phyloP scores from a whole-genome alignment of 83 land plant species.

The Thuja plicata region DNA sequence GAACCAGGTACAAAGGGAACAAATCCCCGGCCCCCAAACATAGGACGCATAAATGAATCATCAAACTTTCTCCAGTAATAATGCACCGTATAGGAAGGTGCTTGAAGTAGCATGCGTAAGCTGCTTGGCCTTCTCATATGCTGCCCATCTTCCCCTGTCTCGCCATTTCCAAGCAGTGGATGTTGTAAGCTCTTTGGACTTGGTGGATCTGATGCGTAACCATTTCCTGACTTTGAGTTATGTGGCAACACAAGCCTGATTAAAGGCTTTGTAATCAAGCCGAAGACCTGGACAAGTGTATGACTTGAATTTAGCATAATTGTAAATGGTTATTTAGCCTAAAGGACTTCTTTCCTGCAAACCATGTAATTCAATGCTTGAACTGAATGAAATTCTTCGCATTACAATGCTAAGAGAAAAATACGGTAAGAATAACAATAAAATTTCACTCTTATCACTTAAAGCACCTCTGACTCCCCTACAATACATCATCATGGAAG shows the following conservation, averaged over 20 bases:
- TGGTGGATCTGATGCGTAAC: constrained; percentile 35
- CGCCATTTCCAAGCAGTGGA: constrained; percentile 48
- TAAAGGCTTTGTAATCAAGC: constrained; percentile 76
- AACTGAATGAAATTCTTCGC: background rate
- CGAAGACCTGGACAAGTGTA: constrained; percentile 62
- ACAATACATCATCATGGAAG: background rate
- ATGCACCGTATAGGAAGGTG: constrained; percentile 80
- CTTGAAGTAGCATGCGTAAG: constrained; percentile 53
- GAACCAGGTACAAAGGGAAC: constrained; percentile 55
- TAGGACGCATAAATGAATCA: constrained; percentile 84
- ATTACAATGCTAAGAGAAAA: background rate
- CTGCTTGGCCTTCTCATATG: constrained; percentile 34
- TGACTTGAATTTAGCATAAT: background rate
- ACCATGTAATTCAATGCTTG: background rate
- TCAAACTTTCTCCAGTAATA: constrained; percentile 89
- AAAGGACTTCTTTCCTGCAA: background rate
- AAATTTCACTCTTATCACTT: background rate
- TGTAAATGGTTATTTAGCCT: background rate
- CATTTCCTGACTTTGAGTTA: constrained; percentile 9
- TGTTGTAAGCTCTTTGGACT: constrained; percentile 47
- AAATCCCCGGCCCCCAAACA: constrained; percentile 91
- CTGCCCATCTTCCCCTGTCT: constrained; percentile 27
- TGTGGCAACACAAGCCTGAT: constrained; percentile 53
- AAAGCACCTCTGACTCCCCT: constrained; percentile 5
- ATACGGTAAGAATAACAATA: background rate